Percentiles rank a stretch among this genome's conserved stretches.
These are phyloP conservation scores for Myxozyma lipomycoides DNA, from an alignment of 805 yeast genomes.

Conservation along the genomic window DNA sequence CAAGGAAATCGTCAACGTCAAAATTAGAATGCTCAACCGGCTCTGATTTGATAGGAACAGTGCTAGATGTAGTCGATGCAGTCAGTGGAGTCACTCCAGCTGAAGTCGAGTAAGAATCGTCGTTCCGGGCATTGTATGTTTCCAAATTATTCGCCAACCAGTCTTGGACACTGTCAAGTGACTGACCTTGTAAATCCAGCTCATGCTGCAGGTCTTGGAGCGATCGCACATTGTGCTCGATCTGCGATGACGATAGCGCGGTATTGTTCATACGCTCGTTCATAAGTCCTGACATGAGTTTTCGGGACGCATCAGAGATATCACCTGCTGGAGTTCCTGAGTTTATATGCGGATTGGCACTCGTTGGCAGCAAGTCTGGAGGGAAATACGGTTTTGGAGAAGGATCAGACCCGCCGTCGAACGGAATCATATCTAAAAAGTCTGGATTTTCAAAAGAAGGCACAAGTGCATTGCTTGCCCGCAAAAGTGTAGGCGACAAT, in stretches of 20 bases:
- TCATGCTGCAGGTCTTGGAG: conserved; percentile 30
- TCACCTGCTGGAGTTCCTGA: too few relatives aligned
- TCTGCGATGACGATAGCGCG: neutral
- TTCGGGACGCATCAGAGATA: conserved; percentile 9
- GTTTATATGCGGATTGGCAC: too few relatives aligned
- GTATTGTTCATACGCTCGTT: conserved; percentile 9
- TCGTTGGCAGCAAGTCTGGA: conserved; percentile 12
- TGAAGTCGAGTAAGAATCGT: too few relatives aligned
- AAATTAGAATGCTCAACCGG: conserved; percentile 12
- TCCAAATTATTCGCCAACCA: conserved; percentile 30
- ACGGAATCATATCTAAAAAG: conserved; percentile 22
- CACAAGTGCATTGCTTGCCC: neutral
- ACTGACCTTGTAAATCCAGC: conserved; percentile 32
- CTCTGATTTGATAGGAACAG: neutral
- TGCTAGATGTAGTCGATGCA: conserved; percentile 1
- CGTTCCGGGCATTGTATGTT: conserved; percentile 1
- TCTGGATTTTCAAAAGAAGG: conserved; percentile 18
- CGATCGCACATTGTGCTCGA: conserved; percentile 17
- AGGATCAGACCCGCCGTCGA: conserved; percentile 10
- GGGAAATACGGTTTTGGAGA: conserved; percentile 19
- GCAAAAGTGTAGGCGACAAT: neutral
- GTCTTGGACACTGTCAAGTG: conserved; percentile 35
- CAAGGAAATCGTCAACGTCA: conserved; percentile 33
- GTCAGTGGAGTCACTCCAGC: too few relatives aligned
- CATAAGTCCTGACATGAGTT: conserved; percentile 9